Conservation (phyloP, 2,329 filamentous ascomycete species). For the Xylariaceae sp. region DNA sequence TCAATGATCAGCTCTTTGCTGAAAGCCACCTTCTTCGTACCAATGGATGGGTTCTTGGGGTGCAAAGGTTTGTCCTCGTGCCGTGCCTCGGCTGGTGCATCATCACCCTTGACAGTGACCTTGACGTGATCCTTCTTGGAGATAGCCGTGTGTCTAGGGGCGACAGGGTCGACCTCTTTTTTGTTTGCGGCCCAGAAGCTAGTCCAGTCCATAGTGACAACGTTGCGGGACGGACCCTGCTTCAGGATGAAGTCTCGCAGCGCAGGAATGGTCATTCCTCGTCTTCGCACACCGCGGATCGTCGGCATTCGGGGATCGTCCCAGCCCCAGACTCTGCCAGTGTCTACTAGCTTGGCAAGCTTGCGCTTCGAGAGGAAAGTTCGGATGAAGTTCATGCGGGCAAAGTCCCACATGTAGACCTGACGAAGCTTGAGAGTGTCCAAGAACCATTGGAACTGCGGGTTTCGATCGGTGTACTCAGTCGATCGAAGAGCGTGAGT, state of each 20-base stretch:
- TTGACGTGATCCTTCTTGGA: conserved; percentile 66
- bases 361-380: conserved; percentile 85
- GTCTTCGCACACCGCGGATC: conserved; percentile 71
- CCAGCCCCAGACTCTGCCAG: conserved; percentile 75
- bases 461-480: conserved; percentile 83
- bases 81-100: conserved; percentile 58
- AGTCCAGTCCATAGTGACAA: conserved; percentile 80
- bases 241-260: conserved; percentile 80
- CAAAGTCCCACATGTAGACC: conserved; percentile 83
- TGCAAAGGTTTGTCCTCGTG: conserved; percentile 80
- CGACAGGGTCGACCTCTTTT: conserved; percentile 75
- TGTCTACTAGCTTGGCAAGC: conserved; percentile 76
- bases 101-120: conserved; percentile 64
- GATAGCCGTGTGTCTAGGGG: conserved; percentile 70
- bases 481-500: conserved; percentile 80
- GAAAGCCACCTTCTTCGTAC: conserved; percentile 80
- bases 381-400: conserved; percentile 77
- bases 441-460: conserved; percentile 83
- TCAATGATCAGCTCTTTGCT: conserved; percentile 74
- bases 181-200: conserved; percentile 72
- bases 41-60: conserved; percentile 81
- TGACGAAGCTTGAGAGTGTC: conserved; percentile 68
- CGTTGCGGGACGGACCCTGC: conserved; percentile 79
- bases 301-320: conserved; percentile 86
- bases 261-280: conserved; percentile 74